A percentile compares a stretch with the other conserved stretches of the same genome.
Evolutionary conservation across 371 early-diverging fungal species (phyloP).

Genomic region (Mortierella polycephala): DNA sequence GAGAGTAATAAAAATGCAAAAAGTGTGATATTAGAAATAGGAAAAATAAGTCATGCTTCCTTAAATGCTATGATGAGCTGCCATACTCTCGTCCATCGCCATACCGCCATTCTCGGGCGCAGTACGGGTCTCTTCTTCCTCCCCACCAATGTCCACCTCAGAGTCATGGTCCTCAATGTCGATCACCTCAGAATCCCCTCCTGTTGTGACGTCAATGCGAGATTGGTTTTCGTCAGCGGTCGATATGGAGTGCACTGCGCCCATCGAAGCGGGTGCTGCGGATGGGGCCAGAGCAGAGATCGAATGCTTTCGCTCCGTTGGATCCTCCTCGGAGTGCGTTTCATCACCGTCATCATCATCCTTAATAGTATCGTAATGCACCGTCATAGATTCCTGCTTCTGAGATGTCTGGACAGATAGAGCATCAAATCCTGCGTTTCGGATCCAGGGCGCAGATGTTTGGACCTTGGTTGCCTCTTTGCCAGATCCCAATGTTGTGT

Average conservation of each 20-base stretch:
- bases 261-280: neutral
- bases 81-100: too few relatives aligned
- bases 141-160: constrained; percentile 16
- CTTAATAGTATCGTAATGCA: neutral
- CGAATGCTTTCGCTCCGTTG: neutral
- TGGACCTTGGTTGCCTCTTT: constrained; percentile 6
- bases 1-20: too few relatives aligned
- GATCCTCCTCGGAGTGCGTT: constrained; percentile 9
- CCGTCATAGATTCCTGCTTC: neutral
- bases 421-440: constrained; percentile 22
- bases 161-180: constrained; percentile 25
- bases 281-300: neutral
- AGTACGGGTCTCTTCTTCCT: constrained; percentile 6
- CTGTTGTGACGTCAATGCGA: constrained; percentile 3
- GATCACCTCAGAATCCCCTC: constrained; percentile 9
- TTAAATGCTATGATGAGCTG: too few relatives aligned
- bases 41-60: too few relatives aligned
- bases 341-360: constrained; percentile 17
- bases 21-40: too few relatives aligned
- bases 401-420: neutral
- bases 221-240: neutral
- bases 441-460: constrained; percentile 14
- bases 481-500: constrained; percentile 18
- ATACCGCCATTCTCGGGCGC: too few relatives aligned
- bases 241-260: constrained; percentile 3